Percentiles rank a stretch among this genome's conserved stretches.
phyloP scores from a whole-genome alignment of 352 stramenopile species.

The Phytophthora brassicae region DNA sequence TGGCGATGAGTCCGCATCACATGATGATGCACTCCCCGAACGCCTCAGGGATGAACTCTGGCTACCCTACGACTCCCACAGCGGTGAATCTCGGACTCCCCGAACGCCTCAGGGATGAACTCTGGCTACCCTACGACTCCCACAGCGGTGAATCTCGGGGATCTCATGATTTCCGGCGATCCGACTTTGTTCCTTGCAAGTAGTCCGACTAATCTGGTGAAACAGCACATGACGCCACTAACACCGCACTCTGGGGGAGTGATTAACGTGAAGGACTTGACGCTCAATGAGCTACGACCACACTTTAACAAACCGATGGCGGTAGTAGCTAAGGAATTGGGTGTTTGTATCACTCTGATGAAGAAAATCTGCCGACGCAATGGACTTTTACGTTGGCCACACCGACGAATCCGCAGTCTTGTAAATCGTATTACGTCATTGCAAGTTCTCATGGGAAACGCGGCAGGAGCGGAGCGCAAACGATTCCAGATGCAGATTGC shows the following conservation, averaged over 20 bases:
- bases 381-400: conserved; percentile 78
- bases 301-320: conserved; percentile 88
- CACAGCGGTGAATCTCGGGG: conserved; percentile 36
- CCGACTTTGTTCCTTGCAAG: conserved; percentile 41
- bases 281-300: conserved; percentile 76
- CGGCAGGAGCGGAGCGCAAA: conserved; percentile 52
- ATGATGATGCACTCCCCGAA: conserved; percentile 35
- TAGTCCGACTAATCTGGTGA: conserved; percentile 43
- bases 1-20: conserved; percentile 36
- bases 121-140: conserved; percentile 30
- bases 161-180: conserved; percentile 52
- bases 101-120: conserved; percentile 17
- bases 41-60: conserved; percentile 20
- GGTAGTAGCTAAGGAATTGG: conserved; percentile 77
- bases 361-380: conserved; percentile 89
- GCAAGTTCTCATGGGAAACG: conserved; percentile 60
- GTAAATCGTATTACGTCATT: conserved; percentile 82
- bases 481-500: conserved; percentile 68
- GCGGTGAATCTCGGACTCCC: conserved; percentile 31
- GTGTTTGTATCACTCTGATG: conserved; percentile 86
- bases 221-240: conserved; percentile 49
- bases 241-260: conserved; percentile 37
- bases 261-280: conserved; percentile 78
- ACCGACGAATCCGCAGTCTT: conserved; percentile 78
- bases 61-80: conserved; percentile 29